Conservation (phyloP, 192 early-diverging fungal genomes). For the Bifiguratus adelaidae region DNA sequence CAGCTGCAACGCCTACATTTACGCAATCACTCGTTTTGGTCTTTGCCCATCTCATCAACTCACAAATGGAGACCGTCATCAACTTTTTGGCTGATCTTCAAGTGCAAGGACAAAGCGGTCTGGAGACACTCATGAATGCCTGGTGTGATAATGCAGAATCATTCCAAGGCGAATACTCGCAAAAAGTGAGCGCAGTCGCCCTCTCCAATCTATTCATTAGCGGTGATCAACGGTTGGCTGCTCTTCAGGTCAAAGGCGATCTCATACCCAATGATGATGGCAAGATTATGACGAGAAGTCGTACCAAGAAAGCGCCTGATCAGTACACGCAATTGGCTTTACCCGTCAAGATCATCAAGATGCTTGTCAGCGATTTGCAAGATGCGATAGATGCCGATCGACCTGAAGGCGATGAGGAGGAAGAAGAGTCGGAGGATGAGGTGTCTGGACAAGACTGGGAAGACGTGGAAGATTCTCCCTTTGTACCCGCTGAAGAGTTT, state of each 20-base stretch:
- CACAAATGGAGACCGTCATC: slow-evolving; percentile 57
- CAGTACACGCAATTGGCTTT: slow-evolving; percentile 71
- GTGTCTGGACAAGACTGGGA: slow-evolving; percentile 49
- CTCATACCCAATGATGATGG: slow-evolving; percentile 43
- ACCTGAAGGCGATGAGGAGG: slow-evolving; percentile 39
- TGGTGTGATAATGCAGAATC: slow-evolving; percentile 83
- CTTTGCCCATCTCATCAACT: slow-evolving; percentile 75
- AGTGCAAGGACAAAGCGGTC: slow-evolving; percentile 53
- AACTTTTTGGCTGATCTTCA: slow-evolving; percentile 53
- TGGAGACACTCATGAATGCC: slow-evolving; percentile 60
- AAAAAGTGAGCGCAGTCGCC: slow-evolving; percentile 75
- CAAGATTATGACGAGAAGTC: not conserved
- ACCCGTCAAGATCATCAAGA: slow-evolving; percentile 75
- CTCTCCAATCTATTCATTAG: slow-evolving; percentile 61
- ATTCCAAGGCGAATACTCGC: slow-evolving; percentile 72
- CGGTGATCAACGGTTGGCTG: slow-evolving; percentile 51
- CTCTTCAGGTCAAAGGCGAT: slow-evolving; percentile 72
- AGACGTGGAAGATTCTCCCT: slow-evolving; percentile 38
- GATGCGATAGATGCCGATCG: slow-evolving; percentile 43
- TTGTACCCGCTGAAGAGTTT: slow-evolving; percentile 32
- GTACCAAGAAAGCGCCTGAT: slow-evolving; percentile 49
- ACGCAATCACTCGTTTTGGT: slow-evolving; percentile 75
- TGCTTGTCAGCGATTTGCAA: slow-evolving; percentile 71
- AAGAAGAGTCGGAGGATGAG: slow-evolving; percentile 47
- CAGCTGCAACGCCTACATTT: slow-evolving; percentile 68